phyloP scores from a whole-genome alignment of 2,329 filamentous ascomycete species.

The Exutisphaerella laricina region DNA sequence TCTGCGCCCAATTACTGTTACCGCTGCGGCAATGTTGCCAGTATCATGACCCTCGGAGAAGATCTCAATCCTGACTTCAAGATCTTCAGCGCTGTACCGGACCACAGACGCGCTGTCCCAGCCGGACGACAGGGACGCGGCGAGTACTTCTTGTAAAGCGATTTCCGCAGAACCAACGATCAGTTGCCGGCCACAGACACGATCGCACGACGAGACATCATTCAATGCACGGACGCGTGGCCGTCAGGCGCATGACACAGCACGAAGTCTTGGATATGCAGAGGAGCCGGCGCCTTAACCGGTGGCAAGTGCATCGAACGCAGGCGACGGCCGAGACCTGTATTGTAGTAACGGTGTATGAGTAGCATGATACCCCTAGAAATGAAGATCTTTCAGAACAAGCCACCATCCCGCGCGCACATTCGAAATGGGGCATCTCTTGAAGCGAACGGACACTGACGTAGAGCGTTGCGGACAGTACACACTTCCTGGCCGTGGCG shows the following conservation, averaged over 20 bases:
- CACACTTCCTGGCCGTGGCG: too few relatives aligned
- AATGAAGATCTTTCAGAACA: not conserved
- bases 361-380: conserved; percentile 5
- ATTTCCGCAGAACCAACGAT: too few relatives aligned
- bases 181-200: too few relatives aligned
- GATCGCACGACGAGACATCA: not conserved
- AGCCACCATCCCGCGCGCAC: too few relatives aligned
- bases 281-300: not conserved
- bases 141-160: conserved; percentile 47
- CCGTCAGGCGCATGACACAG: not conserved
- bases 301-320: not conserved
- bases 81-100: conserved; percentile 85
- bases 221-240: not conserved
- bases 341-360: conserved; percentile 4
- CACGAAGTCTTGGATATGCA: not conserved
- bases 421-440: too few relatives aligned
- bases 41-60: conserved; percentile 83
- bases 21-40: conserved; percentile 81
- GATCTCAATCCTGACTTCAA: conserved; percentile 86
- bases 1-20: conserved; percentile 97
- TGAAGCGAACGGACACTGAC: too few relatives aligned
- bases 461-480: too few relatives aligned
- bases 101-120: conserved; percentile 74
- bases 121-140: conserved; percentile 51
- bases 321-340: conserved; percentile 2